phyloP scores from a whole-genome alignment of 2,329 filamentous ascomycete genomes.

The Colletotrichum liriopes region DNA sequence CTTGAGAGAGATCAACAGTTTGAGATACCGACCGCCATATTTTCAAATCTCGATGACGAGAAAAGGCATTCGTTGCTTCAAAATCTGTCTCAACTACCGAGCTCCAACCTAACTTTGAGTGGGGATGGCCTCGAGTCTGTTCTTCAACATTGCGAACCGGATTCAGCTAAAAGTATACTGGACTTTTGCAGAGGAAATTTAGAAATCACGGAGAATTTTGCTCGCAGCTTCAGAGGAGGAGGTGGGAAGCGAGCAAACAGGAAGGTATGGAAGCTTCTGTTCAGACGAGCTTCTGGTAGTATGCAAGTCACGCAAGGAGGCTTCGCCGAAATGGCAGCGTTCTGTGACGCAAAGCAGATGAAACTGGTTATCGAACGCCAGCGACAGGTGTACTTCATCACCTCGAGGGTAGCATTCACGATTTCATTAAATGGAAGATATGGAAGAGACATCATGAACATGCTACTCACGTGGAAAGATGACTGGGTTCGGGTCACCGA shows the following conservation, averaged over 20 bases:
- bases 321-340: background rate
- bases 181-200: background rate
- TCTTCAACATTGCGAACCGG: background rate
- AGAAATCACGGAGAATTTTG: rapidly evolving
- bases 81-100: background rate
- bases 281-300: too few relatives aligned
- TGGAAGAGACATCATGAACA: background rate
- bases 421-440: background rate
- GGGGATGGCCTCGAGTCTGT: rapidly evolving
- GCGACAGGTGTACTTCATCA: background rate
- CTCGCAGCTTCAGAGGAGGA: background rate
- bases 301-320: background rate
- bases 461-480: background rate
- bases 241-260: background rate
- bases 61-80: background rate
- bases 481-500: background rate
- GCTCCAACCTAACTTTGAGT: background rate
- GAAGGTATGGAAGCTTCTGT: background rate
- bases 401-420: background rate
- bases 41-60: background rate
- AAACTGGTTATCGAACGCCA: background rate
- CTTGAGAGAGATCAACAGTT: background rate
- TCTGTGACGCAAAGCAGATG: background rate
- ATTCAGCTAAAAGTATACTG: background rate
- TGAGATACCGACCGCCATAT: background rate